These are phyloP conservation scores for Antitrichia curtipendula DNA, from an alignment of 225 moss, liverwort and hornwort genomes.

Conservation along the genomic window DNA sequence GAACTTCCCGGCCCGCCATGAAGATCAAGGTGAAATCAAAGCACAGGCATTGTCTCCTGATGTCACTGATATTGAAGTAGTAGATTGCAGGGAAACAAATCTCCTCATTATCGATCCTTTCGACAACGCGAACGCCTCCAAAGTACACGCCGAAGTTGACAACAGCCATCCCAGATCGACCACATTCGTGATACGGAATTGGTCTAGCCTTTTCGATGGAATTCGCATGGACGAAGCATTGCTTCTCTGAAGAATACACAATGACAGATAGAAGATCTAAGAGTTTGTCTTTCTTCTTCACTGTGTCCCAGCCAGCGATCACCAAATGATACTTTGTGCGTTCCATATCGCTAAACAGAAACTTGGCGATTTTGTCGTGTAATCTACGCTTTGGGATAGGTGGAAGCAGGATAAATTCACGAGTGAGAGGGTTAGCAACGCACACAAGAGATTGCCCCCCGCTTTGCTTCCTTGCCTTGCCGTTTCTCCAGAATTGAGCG, in stretches of 20 bases:
- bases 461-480: conserved; percentile 8
- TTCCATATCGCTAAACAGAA: conserved; percentile 15
- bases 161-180: conserved; percentile 43
- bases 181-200: conserved; percentile 26
- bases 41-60: conserved; percentile 11
- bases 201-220: conserved; percentile 30
- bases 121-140: conserved; percentile 16
- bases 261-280: conserved; percentile 21
- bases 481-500: conserved; percentile 15
- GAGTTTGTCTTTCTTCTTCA: conserved; percentile 7
- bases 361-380: conserved; percentile 37
- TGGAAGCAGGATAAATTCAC: conserved; percentile 39
- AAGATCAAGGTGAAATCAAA: conserved; percentile 20
- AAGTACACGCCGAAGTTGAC: conserved; percentile 41
- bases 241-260: conserved; percentile 41
- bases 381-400: conserved; percentile 33
- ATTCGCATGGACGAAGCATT: conserved; percentile 39
- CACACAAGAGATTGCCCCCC: conserved; percentile 45
- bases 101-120: conserved; percentile 18
- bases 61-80: conserved; percentile 47
- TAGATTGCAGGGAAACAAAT: conserved; percentile 20
- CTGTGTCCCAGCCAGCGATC: conserved; percentile 38
- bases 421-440: conserved; percentile 40
- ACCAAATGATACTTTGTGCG: conserved; percentile 29
- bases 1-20: conserved; percentile 23